Evolutionary conservation across 768 basidiomycete species (phyloP).

Genomic region (Pleurotus eryngii): DNA sequence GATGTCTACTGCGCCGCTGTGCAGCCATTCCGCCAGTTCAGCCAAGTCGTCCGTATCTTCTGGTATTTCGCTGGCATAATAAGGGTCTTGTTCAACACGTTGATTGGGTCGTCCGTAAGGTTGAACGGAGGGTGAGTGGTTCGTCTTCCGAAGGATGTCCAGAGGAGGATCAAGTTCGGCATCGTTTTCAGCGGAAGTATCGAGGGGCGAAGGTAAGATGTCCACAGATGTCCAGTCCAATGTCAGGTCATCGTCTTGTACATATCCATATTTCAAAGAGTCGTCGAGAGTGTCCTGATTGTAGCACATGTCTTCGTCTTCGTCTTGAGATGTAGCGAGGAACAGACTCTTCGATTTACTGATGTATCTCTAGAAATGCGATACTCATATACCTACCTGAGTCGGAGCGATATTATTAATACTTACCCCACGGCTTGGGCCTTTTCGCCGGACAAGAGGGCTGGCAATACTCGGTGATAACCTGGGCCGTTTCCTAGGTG

Average conservation of each 20-base stretch:
- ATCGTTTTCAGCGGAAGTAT: constrained; percentile 11
- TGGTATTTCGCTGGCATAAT: not conserved
- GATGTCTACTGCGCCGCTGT: constrained; percentile 61
- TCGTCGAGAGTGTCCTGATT: not conserved
- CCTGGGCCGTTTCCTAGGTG: constrained; percentile 7
- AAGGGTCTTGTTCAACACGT: not conserved
- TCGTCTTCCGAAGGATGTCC: constrained; percentile 5
- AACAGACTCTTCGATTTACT: not conserved
- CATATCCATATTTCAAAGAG: no score
- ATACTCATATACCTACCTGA: no score
- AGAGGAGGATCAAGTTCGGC: no score
- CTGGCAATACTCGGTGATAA: not conserved
- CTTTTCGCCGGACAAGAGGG: not conserved
- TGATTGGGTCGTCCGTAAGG: not conserved
- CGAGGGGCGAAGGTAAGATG: constrained; percentile 17
- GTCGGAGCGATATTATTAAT: no score
- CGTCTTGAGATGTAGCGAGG: not conserved
- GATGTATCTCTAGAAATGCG: no score
- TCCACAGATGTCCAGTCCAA: constrained; percentile 30
- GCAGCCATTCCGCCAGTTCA: constrained; percentile 67
- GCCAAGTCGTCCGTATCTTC: constrained; percentile 45
- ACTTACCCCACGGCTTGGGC: not conserved
- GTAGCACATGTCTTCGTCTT: not conserved
- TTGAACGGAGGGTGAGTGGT: not conserved
- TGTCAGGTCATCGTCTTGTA: not conserved